Conservation (phyloP, 257 asterid species). For the Nicotiana undulata region DNA sequence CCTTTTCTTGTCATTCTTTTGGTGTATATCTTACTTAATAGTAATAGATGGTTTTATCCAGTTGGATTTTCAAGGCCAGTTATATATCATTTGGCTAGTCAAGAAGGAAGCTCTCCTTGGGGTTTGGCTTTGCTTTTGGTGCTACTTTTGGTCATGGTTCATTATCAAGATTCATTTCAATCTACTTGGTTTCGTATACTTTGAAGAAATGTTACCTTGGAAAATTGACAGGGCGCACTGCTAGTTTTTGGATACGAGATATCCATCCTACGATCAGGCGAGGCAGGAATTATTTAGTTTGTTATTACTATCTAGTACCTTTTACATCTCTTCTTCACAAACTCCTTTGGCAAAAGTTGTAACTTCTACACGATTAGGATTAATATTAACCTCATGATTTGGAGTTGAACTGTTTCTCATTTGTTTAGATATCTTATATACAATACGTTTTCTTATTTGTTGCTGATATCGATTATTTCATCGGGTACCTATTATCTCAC, state of each 20-base stretch:
- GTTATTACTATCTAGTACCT: too few relatives aligned
- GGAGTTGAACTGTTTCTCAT: not conserved
- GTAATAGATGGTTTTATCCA: slow-evolving; percentile 37
- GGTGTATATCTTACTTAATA: slow-evolving; percentile 23
- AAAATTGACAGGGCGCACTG: too few relatives aligned
- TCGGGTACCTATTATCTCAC: too few relatives aligned
- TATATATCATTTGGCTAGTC: not conserved
- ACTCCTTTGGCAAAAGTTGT: slow-evolving; percentile 11
- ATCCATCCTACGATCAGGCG: too few relatives aligned
- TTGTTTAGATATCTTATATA: not conserved
- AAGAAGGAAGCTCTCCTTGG: slow-evolving; percentile 40
- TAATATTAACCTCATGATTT: not conserved
- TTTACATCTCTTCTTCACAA: slow-evolving; percentile 23
- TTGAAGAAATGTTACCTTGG: not conserved
- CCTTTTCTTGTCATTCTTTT: slow-evolving; percentile 35
- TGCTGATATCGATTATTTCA: too few relatives aligned
- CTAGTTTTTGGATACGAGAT: too few relatives aligned
- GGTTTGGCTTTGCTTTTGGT: slow-evolving; percentile 33
- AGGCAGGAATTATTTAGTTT: too few relatives aligned
- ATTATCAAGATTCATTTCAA: slow-evolving; percentile 39
- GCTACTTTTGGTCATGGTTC: slow-evolving; percentile 43
- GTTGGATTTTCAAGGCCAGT: slow-evolving; percentile 22
- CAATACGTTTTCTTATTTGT: too few relatives aligned
- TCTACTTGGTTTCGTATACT: slow-evolving; percentile 39
- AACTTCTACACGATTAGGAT: slow-evolving; percentile 1